Base-by-base conservation (phyloP, 176 grass and related monocot species). In the Leersia perrieri region DNA sequence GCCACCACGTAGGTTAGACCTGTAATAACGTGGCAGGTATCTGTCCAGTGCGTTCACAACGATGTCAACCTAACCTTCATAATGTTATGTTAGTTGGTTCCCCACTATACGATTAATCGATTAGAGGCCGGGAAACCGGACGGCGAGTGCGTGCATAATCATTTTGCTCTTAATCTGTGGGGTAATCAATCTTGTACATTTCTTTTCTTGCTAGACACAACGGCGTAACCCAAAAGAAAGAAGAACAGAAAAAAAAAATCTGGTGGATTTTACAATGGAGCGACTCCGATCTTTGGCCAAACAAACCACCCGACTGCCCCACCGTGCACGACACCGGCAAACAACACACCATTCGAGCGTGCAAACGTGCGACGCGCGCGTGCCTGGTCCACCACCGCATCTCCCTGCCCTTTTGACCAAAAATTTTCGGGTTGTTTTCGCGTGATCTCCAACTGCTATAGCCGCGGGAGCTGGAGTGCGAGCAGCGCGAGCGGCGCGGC, bases 261-360 rank as follows among this genome's bases (percentile, higher is more conserved):
- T 68, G 39, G 16, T 40, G 44, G 32, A 86, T 89, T 89, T 76
- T 92, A 92, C 90, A 89, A 49, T 89, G 83, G 79, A 33, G 76
- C 45, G 28, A 91, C 57, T 49, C 61, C n/a, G 58, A 87, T 57
- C 39, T 60, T 66, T 68, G 84, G 87, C 84, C 82, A 82, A 76
- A 44, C 23, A 10, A 47, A 82, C 57, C 79, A 76, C 70, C 38
- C 5, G 75, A 13, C 36, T 22, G 35, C 70, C 70, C 35, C 64
- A 74, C 80, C 40, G 70, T 47, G 79, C 77, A 72, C 72, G 16
- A 6, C 79, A 51, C 41, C 71, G 32, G n/a, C 66, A 6, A 51
- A n/a, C 49, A 51, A n/a, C 49, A 4, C 23, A n/a, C 5, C 67
- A 51, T 28, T 8, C 49, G 51, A 55, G 18, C 49, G 81, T 66